A percentile compares a stretch with the other conserved stretches of the same genome.
phyloP scores from a whole-genome alignment of 306 rosid genomes.

The Dalbergia cultrata region DNA sequence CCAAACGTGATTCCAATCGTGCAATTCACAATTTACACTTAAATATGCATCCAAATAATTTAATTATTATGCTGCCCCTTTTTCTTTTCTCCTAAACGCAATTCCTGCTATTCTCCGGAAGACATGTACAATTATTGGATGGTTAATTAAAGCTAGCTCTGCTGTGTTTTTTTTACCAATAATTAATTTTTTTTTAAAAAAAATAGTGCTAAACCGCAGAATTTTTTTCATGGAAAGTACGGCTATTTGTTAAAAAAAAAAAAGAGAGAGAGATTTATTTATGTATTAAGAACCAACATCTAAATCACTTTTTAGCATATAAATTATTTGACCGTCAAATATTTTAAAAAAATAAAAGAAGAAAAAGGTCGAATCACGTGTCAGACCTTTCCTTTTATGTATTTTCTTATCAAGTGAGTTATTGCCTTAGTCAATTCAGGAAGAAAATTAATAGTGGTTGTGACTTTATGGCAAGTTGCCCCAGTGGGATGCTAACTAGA shows the following conservation, averaged over 20 bases:
- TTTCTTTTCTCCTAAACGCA: not conserved
- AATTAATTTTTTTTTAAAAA: not conserved
- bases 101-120: not conserved
- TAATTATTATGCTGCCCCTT: not conserved
- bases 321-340: too few relatives aligned
- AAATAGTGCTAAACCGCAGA: too few relatives aligned
- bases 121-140: not conserved
- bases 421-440: slow-evolving; percentile 27
- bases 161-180: not conserved
- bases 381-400: not conserved
- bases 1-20: slow-evolving; percentile 27
- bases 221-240: too few relatives aligned
- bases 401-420: not conserved
- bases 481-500: slow-evolving; percentile 20
- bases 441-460: slow-evolving; percentile 15
- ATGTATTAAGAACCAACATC: too few relatives aligned
- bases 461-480: not conserved
- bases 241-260: too few relatives aligned
- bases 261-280: too few relatives aligned
- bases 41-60: slow-evolving; percentile 26
- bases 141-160: not conserved
- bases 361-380: not conserved
- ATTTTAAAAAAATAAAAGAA: not conserved
- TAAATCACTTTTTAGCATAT: too few relatives aligned
- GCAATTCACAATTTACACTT: slow-evolving; percentile 1